A percentile compares a stretch with the other conserved stretches of the same genome.
Evolutionary conservation across 2,329 filamentous ascomycete genomes (phyloP).

Genomic region (Pestalotiopsis sp.): DNA sequence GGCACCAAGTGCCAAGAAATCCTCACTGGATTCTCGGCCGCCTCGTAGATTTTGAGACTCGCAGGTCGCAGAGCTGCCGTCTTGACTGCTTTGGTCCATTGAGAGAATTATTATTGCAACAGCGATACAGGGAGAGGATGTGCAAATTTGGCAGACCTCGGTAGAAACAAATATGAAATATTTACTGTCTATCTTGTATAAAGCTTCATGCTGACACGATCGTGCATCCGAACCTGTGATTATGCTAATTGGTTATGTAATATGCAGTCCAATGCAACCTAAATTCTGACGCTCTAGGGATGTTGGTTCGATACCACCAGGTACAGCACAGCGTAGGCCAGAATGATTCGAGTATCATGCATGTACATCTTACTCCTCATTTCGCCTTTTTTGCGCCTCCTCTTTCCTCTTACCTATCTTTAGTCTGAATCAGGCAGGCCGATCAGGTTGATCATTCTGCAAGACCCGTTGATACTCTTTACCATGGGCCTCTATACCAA

Average conservation of each 20-base stretch:
- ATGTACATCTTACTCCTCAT: background rate
- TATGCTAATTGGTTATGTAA: too few relatives aligned
- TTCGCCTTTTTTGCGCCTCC: background rate
- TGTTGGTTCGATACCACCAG: background rate
- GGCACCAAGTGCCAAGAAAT: background rate
- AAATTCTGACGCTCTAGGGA: background rate
- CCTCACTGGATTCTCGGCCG: background rate
- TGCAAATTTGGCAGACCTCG: too few relatives aligned
- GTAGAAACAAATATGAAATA: too few relatives aligned
- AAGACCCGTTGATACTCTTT: background rate
- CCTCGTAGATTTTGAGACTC: background rate
- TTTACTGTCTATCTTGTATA: too few relatives aligned
- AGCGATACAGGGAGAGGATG: too few relatives aligned
- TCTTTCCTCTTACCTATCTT: background rate
- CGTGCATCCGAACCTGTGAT: background rate
- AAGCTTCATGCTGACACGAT: background rate
- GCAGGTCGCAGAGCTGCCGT: background rate
- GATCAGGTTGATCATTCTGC: background rate
- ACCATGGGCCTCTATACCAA: constrained; percentile 3
- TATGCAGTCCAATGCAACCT: background rate
- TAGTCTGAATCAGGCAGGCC: background rate
- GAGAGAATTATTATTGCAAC: too few relatives aligned
- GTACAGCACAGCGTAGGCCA: background rate
- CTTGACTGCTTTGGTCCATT: background rate
- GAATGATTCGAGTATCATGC: background rate